phyloP scores from a whole-genome alignment of 2,329 filamentous ascomycete species.

The Rutstroemia sydowiana region DNA sequence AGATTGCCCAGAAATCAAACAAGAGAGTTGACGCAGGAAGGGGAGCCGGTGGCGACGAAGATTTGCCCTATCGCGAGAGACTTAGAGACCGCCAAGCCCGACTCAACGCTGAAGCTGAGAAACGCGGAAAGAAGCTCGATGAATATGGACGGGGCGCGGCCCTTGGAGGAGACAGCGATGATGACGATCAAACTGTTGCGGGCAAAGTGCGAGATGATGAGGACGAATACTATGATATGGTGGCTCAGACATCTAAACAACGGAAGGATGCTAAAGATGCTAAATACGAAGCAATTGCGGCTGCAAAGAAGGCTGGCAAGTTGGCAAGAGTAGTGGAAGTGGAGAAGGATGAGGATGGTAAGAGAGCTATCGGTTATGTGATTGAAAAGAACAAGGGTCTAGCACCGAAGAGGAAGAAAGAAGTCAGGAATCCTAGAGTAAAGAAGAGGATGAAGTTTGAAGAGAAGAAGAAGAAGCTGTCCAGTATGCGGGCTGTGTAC shows the following conservation, averaged over 20 bases:
- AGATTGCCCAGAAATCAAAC: slow-evolving; percentile 91
- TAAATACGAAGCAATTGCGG: slow-evolving; percentile 47
- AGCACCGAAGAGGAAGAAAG: slow-evolving; percentile 84
- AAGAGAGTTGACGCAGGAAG: slow-evolving; percentile 68
- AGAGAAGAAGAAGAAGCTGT: slow-evolving; percentile 95
- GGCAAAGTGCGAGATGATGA: slow-evolving; percentile 36
- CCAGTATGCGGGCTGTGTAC: slow-evolving; percentile 77
- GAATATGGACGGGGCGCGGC: slow-evolving; percentile 57
- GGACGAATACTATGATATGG: slow-evolving; percentile 84
- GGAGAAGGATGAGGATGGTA: slow-evolving; percentile 70
- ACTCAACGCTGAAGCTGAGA: slow-evolving; percentile 82
- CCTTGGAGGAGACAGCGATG: slow-evolving; percentile 48
- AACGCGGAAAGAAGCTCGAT: slow-evolving; percentile 61
- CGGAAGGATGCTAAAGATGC: slow-evolving; percentile 67
- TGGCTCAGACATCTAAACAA: slow-evolving; percentile 60
- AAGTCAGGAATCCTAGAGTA: slow-evolving; percentile 86
- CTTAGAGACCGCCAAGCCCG: slow-evolving; percentile 78
- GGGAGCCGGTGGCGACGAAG: slow-evolving; percentile 70
- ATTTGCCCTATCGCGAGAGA: slow-evolving; percentile 84
- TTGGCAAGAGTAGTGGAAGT: slow-evolving; percentile 58
- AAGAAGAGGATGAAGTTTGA: slow-evolving; percentile 98
- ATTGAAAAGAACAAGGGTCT: slow-evolving; percentile 98
- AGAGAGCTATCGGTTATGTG: slow-evolving; percentile 84
- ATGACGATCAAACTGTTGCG: slow-evolving; percentile 34
- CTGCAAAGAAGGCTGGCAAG: slow-evolving; percentile 54